Conservation (phyloP, 768 basidiomycete genomes). For the Coprinopsis cinerea region DNA sequence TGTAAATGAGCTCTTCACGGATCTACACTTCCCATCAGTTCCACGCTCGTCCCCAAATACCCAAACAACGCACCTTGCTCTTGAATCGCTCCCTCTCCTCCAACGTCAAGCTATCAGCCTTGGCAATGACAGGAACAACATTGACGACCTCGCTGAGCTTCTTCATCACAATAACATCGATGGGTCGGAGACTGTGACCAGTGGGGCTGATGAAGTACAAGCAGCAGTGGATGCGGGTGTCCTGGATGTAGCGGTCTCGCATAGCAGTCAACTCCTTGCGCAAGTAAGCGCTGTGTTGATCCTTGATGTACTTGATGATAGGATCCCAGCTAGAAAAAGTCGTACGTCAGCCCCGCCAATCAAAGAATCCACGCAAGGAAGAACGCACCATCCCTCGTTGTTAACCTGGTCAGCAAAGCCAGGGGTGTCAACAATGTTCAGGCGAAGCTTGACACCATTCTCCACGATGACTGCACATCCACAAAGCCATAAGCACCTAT, state of each 20-base stretch:
- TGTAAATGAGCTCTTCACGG: slow-evolving; percentile 83
- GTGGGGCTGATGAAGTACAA: slow-evolving; percentile 98
- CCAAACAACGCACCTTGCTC: slow-evolving; percentile 56
- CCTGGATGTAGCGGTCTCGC: slow-evolving; percentile 97
- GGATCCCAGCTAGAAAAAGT: slow-evolving; percentile 82
- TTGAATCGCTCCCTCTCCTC: slow-evolving; percentile 95
- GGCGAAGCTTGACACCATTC: slow-evolving; percentile 87
- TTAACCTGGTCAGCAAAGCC: slow-evolving; percentile 98
- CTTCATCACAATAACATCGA: slow-evolving; percentile 98
- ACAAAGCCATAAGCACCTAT: background rate
- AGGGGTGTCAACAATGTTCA: slow-evolving; percentile 99
- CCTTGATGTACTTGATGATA: slow-evolving; percentile 98
- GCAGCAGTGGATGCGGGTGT: slow-evolving; percentile 98
- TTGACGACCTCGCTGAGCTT: slow-evolving; percentile 98
- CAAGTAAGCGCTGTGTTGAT: slow-evolving; percentile 97
- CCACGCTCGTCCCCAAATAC: background rate
- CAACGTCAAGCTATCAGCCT: slow-evolving; percentile 88
- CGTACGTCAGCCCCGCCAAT: background rate
- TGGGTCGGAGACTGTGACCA: slow-evolving; percentile 93
- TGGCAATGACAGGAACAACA: slow-evolving; percentile 98
- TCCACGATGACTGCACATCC: slow-evolving; percentile 87
- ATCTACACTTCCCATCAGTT: slow-evolving; percentile 46
- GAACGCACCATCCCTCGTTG: slow-evolving; percentile 90
- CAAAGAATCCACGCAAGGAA: slow-evolving; percentile 3
- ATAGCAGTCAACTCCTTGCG: slow-evolving; percentile 98